Evolutionary conservation across 176 grass and related monocot species (phyloP), one percentile per base, ranked within the genome.

Genomic region (Triticum monococcum): DNA sequence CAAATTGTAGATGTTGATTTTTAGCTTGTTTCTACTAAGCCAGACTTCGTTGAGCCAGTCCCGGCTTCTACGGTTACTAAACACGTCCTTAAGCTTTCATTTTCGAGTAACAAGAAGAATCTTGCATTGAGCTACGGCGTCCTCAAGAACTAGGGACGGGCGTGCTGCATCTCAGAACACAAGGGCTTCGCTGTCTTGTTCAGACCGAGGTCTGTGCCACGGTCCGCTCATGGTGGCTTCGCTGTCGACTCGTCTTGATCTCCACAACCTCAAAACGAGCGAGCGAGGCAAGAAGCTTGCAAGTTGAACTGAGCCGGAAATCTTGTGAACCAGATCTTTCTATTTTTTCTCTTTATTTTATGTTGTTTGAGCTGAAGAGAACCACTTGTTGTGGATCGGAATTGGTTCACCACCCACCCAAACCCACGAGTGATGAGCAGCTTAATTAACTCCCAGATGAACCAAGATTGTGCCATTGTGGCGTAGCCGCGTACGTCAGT

Each of bases 171-270:
- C 17, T 10, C 68, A 32, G 26, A 36, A 61, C 2, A 81, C 79
- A 50, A 3, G 62, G 16, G 17, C n/a, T n/a, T n/a, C n/a, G n/a
- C n/a, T n/a, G n/a, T n/a, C 60, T 85, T 77, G 72, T 85, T 77
- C 75, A 66, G 83, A 78, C 73, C 43, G 60, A 65, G 26, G 12
- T 54, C 16, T 54, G 50, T 54, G 16, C 16, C 50, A 18, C 50
- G 16, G 16, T 54, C 50, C 50, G 50, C 50, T 17, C 48, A 52
- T 17, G 16, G 50, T 54, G 50, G 50, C 48, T 54, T 54, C 6
- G 50, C 50, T 54, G 16, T 54, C 2, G 16, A 54, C 1, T 66
- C 18, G 38, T 79, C 76, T 38, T 18, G 30, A 33, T 68, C 16
- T 35, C 65, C 16, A 18, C 65, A 20, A 18, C 31, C 65, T 68